Evolutionary conservation across 176 grass and related monocot species (phyloP).

Genomic region (Miscanthus lutarioriparius): DNA sequence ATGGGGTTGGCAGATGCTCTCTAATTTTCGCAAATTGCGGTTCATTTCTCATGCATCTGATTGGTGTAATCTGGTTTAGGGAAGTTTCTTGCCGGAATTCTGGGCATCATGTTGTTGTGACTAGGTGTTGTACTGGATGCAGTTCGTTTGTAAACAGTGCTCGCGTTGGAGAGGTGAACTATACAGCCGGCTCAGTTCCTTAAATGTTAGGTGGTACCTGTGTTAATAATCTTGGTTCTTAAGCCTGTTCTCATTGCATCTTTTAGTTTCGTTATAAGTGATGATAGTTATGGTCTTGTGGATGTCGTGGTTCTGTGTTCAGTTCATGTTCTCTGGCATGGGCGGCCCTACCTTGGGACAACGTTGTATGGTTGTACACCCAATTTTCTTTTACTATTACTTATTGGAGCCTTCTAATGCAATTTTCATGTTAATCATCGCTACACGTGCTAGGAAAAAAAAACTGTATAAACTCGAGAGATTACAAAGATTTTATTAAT

Average conservation of each 20-base stretch:
- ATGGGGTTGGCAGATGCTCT: conserved; percentile 51
- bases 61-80: conserved; percentile 43
- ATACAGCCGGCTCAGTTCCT: conserved; percentile 25
- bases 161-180: conserved; percentile 14
- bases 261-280: neutral
- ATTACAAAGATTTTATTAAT: too few species aligned
- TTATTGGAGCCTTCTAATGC: neutral
- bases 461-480: neutral
- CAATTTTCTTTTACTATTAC: neutral
- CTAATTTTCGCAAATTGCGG: conserved; percentile 49
- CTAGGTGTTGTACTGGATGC: conserved; percentile 40
- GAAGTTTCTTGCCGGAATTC: conserved; percentile 39
- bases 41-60: conserved; percentile 64
- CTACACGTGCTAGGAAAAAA: neutral
- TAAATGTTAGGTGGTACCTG: conserved; percentile 5
- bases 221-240: neutral
- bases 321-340: neutral
- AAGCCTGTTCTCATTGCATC: neutral
- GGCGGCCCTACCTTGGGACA: neutral
- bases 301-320: neutral
- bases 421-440: neutral
- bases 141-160: conserved; percentile 25
- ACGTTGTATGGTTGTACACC: neutral
- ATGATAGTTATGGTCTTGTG: neutral
- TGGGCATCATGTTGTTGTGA: conserved; percentile 40